Evolutionary conservation across 139 green algal genomes (phyloP), one percentile per base, ranked within the genome.

Genomic region (Picochlorum costavermella): DNA sequence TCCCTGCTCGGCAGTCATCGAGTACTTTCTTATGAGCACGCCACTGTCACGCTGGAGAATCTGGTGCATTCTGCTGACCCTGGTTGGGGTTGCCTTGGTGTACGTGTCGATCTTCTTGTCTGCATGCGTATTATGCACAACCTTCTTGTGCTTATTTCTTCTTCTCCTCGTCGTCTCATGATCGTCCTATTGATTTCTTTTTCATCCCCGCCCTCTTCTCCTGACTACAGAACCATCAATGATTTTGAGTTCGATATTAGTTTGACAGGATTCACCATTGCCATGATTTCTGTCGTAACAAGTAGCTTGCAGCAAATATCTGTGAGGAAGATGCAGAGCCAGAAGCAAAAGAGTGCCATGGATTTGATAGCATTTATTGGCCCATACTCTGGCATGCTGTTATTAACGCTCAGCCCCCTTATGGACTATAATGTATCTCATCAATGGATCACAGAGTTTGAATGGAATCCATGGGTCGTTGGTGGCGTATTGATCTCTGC

Each of bases 291-390:
- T 1, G 90, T 97, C 1, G 76, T 95, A 1, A 84, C 78, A 17
- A 89, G 74, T 49, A 79, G 88, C 57, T 81, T 96, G 81, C 90
- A 97, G 75, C 90, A 97, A 71, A 94, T 96, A 63, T 72, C 94
- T 30, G 95, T 92, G 62, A 83, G 90, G 36, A 80, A 55, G 9
- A 17, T 63, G 20, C 40, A 51, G 26, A 50, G 62, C 8, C 12
- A 63, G 10, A n/a, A 56, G 33, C 28, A 56, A 25, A n/a, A 36
- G 36, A 40, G 30, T 9, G 12, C 44, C 25, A 31, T 33, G n/a
- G 63, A 69, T 20, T 8, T 71, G 60, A 45, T 64, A 4, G 14
- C 26, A 26, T 65, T 69, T 73, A 85, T 79, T 80, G 81, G 3
- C 51, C 61, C 46, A 26, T 17, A 28, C 37, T 68, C 74, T 51